Conservation (phyloP, 345 rosid species). For the Acer saccharum region DNA sequence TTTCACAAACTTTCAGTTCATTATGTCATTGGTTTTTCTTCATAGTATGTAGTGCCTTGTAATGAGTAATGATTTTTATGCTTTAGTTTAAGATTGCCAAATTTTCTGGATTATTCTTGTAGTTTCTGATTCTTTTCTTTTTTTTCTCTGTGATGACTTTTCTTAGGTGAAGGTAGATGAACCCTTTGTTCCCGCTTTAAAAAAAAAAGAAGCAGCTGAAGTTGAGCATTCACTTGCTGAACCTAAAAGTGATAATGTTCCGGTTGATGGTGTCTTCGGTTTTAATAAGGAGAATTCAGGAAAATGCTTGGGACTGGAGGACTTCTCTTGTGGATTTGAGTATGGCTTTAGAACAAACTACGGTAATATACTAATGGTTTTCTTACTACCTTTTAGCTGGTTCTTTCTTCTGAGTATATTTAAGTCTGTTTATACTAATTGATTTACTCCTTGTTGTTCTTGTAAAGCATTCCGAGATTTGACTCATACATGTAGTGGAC, state of each 20-base stretch:
- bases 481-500: not conserved
- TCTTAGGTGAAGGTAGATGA: conserved; percentile 51
- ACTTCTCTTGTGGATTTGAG: conserved; percentile 49
- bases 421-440: not conserved
- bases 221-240: conserved; percentile 47
- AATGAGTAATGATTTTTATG: not conserved
- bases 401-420: not conserved
- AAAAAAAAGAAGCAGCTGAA: conserved; percentile 53
- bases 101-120: conserved; percentile 14
- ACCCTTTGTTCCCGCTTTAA: conserved; percentile 35
- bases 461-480: not conserved
- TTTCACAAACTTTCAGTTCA: not conserved
- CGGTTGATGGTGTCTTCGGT: conserved; percentile 55
- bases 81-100: not conserved
- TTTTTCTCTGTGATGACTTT: not conserved
- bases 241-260: conserved; percentile 48
- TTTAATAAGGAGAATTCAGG: conserved; percentile 50
- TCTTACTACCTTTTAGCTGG: not conserved
- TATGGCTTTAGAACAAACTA: conserved; percentile 36
- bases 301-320: conserved; percentile 47
- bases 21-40: not conserved
- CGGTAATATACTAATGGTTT: conserved; percentile 38
- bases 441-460: not conserved
- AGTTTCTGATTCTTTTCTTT: not conserved
- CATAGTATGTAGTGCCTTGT: not conserved